These are phyloP conservation scores for Colletotrichum liaoningense DNA, from an alignment of 2,329 filamentous ascomycete species.

Conservation along the genomic window DNA sequence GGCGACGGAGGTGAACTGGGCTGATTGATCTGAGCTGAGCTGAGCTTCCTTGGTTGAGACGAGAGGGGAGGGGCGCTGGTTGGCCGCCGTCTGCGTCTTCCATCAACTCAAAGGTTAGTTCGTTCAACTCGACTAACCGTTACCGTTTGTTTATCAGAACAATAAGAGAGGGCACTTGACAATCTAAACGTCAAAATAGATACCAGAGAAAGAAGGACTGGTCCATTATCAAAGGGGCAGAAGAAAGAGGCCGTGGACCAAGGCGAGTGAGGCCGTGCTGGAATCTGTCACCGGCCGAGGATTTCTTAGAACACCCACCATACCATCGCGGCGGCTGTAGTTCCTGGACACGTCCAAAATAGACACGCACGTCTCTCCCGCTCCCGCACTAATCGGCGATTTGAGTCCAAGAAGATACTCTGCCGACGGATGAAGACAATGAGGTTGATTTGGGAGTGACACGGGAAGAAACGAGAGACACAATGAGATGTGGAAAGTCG, in stretches of 20 bases:
- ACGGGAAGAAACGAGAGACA: not conserved
- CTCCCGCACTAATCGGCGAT: slow-evolving; percentile 13
- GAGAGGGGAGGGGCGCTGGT: not conserved
- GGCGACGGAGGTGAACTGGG: not conserved
- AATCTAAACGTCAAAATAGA: not conserved
- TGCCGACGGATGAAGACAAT: not conserved
- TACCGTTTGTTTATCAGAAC: not conserved
- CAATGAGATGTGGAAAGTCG: not conserved
- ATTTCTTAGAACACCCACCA: not conserved
- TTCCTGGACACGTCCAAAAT: not conserved
- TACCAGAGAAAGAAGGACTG: not conserved
- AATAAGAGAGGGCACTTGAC: not conserved
- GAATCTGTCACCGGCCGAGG: slow-evolving; percentile 1
- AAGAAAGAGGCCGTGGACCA: not conserved
- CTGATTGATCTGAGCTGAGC: not conserved
- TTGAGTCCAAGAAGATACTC: not conserved
- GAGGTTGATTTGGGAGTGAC: not conserved
- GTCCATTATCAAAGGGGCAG: not conserved
- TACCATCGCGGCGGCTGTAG: not conserved
- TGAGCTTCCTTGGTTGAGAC: not conserved
- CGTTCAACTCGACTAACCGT: not conserved
- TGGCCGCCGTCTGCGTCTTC: not conserved
- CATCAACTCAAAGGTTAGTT: not conserved
- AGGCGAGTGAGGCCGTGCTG: slow-evolving; percentile 6
- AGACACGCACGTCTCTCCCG: not conserved